Conservation (phyloP, 73 alveolate species). For the Breviolum minutum region DNA sequence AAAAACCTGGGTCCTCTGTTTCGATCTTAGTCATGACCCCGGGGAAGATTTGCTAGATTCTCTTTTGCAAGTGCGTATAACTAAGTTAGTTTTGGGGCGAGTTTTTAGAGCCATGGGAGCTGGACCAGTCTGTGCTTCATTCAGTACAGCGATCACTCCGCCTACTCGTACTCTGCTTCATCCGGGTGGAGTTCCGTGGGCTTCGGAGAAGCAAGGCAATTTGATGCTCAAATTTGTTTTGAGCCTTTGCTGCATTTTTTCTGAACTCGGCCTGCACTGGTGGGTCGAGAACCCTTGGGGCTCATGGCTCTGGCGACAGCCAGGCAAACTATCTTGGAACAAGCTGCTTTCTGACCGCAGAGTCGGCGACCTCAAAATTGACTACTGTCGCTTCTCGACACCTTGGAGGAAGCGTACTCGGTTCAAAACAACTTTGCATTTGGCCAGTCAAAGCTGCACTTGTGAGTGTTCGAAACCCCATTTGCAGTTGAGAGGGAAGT, state of each 20-base stretch:
- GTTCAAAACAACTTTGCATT: background rate
- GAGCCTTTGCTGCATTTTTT: background rate
- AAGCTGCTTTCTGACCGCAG: background rate
- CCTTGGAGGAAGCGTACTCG: background rate
- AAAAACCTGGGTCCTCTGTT: background rate
- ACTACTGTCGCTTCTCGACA: background rate
- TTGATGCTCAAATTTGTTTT: background rate
- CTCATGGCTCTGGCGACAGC: conserved; percentile 3
- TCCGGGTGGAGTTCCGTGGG: conserved; percentile 23
- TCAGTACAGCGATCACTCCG: background rate
- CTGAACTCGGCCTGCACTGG: background rate
- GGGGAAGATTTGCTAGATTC: background rate
- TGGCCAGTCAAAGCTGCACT: background rate
- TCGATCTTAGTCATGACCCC: background rate
- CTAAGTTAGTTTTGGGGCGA: background rate
- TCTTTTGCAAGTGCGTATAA: background rate
- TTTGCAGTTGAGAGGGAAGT: background rate
- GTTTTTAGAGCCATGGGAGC: background rate
- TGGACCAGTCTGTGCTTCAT: conserved; percentile 29
- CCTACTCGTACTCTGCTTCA: background rate
- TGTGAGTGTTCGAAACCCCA: background rate
- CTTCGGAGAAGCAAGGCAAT: background rate
- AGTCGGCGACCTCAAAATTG: background rate
- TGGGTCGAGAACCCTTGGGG: background rate
- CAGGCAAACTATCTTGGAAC: background rate